Evolutionary conservation across 495 filamentous ascomycete genomes (phyloP), one percentile per base, ranked within the genome.

Genomic region (Achaetomiella virescens): DNA sequence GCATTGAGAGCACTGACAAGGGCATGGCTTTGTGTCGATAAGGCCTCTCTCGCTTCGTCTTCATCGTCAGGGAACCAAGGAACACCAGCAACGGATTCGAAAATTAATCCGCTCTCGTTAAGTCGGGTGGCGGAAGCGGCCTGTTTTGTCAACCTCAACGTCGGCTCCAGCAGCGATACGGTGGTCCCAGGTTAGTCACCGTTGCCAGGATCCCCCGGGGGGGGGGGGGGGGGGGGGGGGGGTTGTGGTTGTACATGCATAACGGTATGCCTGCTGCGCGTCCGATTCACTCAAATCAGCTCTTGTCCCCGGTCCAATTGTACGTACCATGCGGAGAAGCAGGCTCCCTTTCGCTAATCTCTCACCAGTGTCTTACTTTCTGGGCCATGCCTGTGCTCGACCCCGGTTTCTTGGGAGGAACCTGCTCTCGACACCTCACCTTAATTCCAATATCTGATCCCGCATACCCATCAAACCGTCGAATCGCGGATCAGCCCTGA

Each of bases 261-360:
- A n/a, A n/a, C n/a, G n/a, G n/a, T n/a, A 36, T 52, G 41, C 52
- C 27, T 55, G 42, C 55, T 54, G 33, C 40, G 25, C 44, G 31
- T 54, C 54, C 54, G 56, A 60, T 65, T 60, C 58, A 65, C 50
- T 59, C 59, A 64, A 62, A 67, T 67, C 64, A 50, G 64, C 40
- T 31, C 49, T 35, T 17, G 48, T 60, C 48, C 58, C 58, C 52
- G 55, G 52, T 54, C 58, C 58, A 54, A 61, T 58, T 52, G 59
- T 60, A 63, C 55, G n/a, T 20, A 21, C 25, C 47, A 54, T 27
- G 18, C 48, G 54, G 51, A 53, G 54, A 24, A 46, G 17, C 53
- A 61, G 57, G 60, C 54, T 54, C 60, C 60, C 55, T 43, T 55
- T 65, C 62, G 65, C 65, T 67, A 67, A 65, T 65, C 65, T 67